Conservation (phyloP, 2,329 filamentous ascomycete genomes). For the Monilinia aucupariae region DNA sequence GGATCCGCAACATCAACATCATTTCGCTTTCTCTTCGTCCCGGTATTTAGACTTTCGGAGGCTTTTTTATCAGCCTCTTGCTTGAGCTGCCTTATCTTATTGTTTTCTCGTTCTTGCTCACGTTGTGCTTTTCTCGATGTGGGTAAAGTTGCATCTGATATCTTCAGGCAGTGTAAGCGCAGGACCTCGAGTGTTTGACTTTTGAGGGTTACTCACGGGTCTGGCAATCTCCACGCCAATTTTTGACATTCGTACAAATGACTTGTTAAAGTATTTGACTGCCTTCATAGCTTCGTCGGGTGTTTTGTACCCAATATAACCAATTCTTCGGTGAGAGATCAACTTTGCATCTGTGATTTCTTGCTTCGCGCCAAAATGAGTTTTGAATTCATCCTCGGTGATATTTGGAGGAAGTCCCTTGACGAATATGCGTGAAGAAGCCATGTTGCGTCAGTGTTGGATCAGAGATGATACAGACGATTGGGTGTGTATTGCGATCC, state of each 20-base stretch:
- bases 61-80: constrained; percentile 24
- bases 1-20: constrained; percentile 59
- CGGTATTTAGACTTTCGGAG: constrained; percentile 37
- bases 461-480: background rate
- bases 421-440: constrained; percentile 67
- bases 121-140: constrained; percentile 38
- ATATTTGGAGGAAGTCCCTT: constrained; percentile 80
- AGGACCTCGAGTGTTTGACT: background rate
- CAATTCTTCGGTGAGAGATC: constrained; percentile 82
- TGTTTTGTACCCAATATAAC: constrained; percentile 89
- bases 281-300: constrained; percentile 74
- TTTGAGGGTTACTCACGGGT: constrained; percentile 52
- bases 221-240: constrained; percentile 84
- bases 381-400: constrained; percentile 76
- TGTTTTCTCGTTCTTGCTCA: constrained; percentile 33
- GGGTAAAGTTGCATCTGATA: constrained; percentile 37
- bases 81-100: constrained; percentile 23
- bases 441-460: constrained; percentile 21
- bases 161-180: constrained; percentile 23
- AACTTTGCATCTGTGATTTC: constrained; percentile 89
- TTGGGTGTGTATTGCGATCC: background rate
- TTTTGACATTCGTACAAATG: constrained; percentile 93
- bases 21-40: constrained; percentile 61
- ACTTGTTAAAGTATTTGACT: constrained; percentile 90
- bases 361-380: constrained; percentile 74